Conservation (phyloP, 1,284 basidiomycete genomes). For the Anthracocystis panici-leucophaei region DNA sequence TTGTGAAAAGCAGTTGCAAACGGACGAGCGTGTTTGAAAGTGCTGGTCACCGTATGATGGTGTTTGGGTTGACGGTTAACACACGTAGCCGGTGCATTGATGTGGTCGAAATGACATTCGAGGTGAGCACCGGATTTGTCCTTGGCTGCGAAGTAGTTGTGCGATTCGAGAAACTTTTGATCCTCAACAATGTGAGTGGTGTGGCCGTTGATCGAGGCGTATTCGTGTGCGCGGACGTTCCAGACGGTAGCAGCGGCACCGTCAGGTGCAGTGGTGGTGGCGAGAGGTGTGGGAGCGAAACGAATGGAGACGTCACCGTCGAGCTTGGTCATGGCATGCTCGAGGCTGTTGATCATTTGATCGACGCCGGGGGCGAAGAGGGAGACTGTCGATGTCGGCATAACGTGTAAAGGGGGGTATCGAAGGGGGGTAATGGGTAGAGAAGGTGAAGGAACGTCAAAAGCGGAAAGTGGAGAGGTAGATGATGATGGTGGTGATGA, state of each 20-base stretch:
- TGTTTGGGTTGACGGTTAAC: constrained; percentile 37
- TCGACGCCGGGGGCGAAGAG: constrained; percentile 44
- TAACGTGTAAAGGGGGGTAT: not conserved
- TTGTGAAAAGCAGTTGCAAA: constrained; percentile 40
- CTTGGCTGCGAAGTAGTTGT: constrained; percentile 39
- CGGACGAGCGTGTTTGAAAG: constrained; percentile 30
- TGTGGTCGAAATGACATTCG: constrained; percentile 41
- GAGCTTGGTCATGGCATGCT: constrained; percentile 18
- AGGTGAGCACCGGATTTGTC: constrained; percentile 27
- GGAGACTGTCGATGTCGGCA: constrained; percentile 23
- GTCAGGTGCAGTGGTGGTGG: constrained; percentile 41
- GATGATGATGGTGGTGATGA: too few species aligned
- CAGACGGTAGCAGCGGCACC: constrained; percentile 44
- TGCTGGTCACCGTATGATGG: constrained; percentile 24
- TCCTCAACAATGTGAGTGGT: constrained; percentile 28
- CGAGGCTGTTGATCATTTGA: constrained; percentile 35
- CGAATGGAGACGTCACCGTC: constrained; percentile 26
- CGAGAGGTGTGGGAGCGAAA: constrained; percentile 31
- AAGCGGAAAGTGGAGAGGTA: not conserved
- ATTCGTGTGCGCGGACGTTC: constrained; percentile 48
- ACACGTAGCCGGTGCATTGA: constrained; percentile 30
- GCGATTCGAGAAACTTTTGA: constrained; percentile 38
- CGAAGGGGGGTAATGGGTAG: not conserved
- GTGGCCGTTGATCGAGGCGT: constrained; percentile 34
- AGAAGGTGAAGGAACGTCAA: not conserved